Base-by-base conservation (phyloP, 1,284 basidiomycete genomes). In the Moniliella sp. region DNA sequence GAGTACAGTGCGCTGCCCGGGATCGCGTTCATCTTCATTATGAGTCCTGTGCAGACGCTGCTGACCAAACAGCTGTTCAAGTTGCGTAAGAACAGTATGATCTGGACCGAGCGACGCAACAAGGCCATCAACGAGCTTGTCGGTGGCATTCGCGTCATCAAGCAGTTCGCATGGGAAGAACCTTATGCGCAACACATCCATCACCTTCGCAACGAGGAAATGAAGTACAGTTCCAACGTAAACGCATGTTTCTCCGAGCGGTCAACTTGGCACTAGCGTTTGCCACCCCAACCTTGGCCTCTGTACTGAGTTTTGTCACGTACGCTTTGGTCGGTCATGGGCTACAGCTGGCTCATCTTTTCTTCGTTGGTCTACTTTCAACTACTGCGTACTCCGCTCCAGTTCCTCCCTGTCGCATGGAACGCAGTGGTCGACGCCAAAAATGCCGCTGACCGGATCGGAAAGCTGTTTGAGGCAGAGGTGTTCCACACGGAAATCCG, bases 381-480 rank as follows among this genome's bases (percentile, higher is more conserved):
- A 0, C 32, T 44, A 5, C 37, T 61, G 30, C 45, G 50, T 9
- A 59, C 57, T 28, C 48, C 46, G 3, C 63, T 51, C 55, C 62
- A 39, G 33, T 39, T 31, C 48, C 48, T 61, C 73, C 79, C 81
- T 3, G 64, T 80, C 50, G 70, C 78, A 0, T 67, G 83, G 30
- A 74, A 73, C 37, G 62, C 79, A 9, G 73, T 75, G 29, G 72
- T 76, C 4, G 83, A 86, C 43, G 80, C 80, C 1, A 58, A 36
- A 18, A 34, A 37, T 12, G 34, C 39, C 18, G 18, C 32, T 10
- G 34, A 31, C 13, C 29, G 23, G 25, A 27, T 76, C 18, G 62
- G 63, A 3, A 69, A 64, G 15, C 72, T 80, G 10, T 81, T 81
- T 44, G 73, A 75, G 36, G 79, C 80, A 2, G 82, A 86, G 52